These are phyloP conservation scores for Nemania sp. DNA, from an alignment of 2,329 filamentous ascomycete species.

Conservation along the genomic window DNA sequence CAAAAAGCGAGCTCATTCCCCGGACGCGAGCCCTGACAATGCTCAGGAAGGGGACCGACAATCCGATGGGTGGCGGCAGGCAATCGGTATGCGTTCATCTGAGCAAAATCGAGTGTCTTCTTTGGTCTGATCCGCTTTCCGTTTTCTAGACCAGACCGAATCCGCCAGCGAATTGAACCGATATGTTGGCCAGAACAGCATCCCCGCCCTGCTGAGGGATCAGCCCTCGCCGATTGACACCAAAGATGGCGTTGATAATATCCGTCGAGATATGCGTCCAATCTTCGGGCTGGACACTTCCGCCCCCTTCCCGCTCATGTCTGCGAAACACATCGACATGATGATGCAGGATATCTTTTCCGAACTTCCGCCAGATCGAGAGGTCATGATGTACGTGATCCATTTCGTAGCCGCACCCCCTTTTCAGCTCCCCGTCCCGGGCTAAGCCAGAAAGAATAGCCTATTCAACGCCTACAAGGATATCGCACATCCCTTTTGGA, in stretches of 20 bases:
- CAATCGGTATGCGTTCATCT: constrained; percentile 36
- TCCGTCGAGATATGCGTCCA: constrained; percentile 67
- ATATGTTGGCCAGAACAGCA: constrained; percentile 70
- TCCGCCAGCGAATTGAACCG: constrained; percentile 55
- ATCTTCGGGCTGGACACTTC: constrained; percentile 69
- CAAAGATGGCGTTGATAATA: constrained; percentile 60
- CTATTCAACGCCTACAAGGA: constrained; percentile 70
- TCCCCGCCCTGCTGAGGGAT: constrained; percentile 66
- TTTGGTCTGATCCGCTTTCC: constrained; percentile 13
- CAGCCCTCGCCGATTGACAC: constrained; percentile 60
- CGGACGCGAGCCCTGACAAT: constrained; percentile 45
- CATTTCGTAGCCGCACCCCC: background rate
- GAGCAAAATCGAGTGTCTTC: background rate
- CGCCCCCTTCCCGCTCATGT: constrained; percentile 70
- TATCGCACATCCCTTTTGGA: constrained; percentile 70
- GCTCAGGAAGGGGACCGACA: constrained; percentile 45
- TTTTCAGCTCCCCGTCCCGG: background rate
- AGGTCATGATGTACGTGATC: constrained; percentile 66
- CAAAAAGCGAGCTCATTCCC: constrained; percentile 51
- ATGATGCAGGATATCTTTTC: constrained; percentile 64
- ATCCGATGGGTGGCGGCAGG: constrained; percentile 40
- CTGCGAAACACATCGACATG: constrained; percentile 62
- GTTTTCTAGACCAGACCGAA: constrained; percentile 56
- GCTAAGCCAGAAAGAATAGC: constrained; percentile 43
- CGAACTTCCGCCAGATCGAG: constrained; percentile 66